These are phyloP conservation scores for Yamadazyma philogaea DNA, from an alignment of 805 yeast genomes.

Conservation along the genomic window DNA sequence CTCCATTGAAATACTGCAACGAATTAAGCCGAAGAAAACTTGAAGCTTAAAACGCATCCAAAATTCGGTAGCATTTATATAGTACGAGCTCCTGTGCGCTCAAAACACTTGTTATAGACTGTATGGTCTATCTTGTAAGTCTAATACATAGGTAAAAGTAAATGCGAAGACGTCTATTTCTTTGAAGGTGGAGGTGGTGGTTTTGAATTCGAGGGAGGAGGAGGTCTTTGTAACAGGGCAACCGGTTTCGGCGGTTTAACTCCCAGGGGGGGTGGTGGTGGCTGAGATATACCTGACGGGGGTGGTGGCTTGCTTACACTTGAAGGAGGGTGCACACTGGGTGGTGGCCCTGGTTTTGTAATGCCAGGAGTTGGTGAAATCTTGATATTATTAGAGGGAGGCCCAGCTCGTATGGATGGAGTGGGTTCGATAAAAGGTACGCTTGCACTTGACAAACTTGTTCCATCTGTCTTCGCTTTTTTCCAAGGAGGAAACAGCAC, in stretches of 20 bases:
- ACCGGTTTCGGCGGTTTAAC: constrained; percentile 16
- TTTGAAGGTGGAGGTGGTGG: constrained; percentile 20
- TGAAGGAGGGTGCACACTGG: no score
- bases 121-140: no score
- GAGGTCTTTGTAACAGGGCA: constrained; percentile 14
- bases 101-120: no score
- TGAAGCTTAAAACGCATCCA: no score
- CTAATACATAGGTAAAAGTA: no score
- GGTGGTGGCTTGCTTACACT: constrained; percentile 20
- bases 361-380: constrained; percentile 15
- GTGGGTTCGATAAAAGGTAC: constrained; percentile 9
- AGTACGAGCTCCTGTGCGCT: no score
- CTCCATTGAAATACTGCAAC: no score
- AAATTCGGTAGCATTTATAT: no score
- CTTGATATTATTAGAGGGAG: constrained; percentile 18
- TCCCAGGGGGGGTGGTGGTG: constrained; percentile 15
- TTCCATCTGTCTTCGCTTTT: constrained; percentile 18
- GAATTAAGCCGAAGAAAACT: no score
- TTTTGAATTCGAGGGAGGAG: constrained; percentile 21
- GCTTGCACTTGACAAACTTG: not conserved
- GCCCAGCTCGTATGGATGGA: constrained; percentile 10
- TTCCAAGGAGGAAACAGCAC: constrained; percentile 23
- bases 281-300: constrained; percentile 8
- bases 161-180: no score
- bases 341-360: constrained; percentile 18